These are phyloP conservation scores for Xylaria venustula DNA, from an alignment of 495 filamentous ascomycete species.

Conservation along the genomic window DNA sequence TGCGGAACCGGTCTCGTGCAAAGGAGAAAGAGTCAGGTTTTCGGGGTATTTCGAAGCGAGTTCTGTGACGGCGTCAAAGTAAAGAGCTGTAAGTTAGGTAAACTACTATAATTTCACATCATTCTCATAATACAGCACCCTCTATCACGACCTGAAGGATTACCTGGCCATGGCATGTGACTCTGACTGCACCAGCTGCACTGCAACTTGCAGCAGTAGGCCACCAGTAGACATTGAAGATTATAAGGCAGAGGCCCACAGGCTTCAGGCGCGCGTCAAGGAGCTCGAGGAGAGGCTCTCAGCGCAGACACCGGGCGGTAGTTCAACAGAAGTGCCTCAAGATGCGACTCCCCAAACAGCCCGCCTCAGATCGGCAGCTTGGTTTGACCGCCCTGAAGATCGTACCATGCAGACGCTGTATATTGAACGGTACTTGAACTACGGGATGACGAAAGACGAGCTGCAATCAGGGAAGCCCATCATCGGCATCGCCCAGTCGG, in stretches of 20 bases:
- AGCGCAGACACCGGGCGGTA: background rate
- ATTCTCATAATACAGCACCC: too few relatives aligned
- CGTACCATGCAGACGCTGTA: slow-evolving; percentile 32
- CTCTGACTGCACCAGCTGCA: slow-evolving; percentile 11
- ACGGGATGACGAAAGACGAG: slow-evolving; percentile 53
- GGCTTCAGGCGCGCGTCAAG: slow-evolving; percentile 5
- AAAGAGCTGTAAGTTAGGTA: background rate
- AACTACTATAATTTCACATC: background rate
- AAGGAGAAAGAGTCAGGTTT: background rate
- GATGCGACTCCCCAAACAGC: background rate
- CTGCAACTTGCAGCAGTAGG: background rate
- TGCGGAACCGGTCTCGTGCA: background rate
- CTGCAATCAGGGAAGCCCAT: slow-evolving; percentile 55
- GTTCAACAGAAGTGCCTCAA: background rate
- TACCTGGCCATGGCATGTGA: slow-evolving; percentile 7
- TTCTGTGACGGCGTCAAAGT: background rate
- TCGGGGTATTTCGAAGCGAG: background rate
- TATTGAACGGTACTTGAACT: slow-evolving; percentile 57
- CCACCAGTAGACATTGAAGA: slow-evolving; percentile 14
- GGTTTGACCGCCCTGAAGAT: slow-evolving; percentile 15
- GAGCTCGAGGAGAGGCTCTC: slow-evolving; percentile 13
- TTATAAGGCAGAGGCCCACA: slow-evolving; percentile 9
- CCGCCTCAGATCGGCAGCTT: slow-evolving; percentile 12
- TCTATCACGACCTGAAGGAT: background rate
- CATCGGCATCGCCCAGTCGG: slow-evolving; percentile 57